Evolutionary conservation across 441 rosid genomes (phyloP), one percentile per base, ranked within the genome.

Genomic region (Oxalis stricta): DNA sequence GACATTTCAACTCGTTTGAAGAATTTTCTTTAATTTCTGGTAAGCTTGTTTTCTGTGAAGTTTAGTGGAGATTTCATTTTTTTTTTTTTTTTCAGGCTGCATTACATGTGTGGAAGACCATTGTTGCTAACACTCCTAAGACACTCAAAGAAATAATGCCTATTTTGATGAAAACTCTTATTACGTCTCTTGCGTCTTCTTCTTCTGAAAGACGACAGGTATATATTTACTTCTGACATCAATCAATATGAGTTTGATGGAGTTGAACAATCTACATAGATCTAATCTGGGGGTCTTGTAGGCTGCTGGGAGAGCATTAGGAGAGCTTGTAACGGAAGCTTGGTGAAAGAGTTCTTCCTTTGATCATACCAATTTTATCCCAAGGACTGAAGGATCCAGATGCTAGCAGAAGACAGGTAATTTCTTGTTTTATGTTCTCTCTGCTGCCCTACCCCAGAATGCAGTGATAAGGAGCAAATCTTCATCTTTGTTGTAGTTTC

Each of bases 131-230:
- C 60, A 88, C 99, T 57, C 99, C 97, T 30, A 93, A 93, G 75
- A 93, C 99, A 5, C 69, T 93, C 41, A 84, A 78, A 70, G 99
- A 93, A 70, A 93, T 93, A 53, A 88, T 88, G 95, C 96, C 96
- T 38, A 73, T 93, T 59, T 64, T 93, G 62, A 93, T 88, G 99
- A 80, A 64, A 53, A 93, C 99, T 42, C 60, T 93, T 48, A 93
- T 93, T 46, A 62, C 82, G 53, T 93, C 99, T 34, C 81, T 93
- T 44, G 97, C 99, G 33, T 93, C 88, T 45, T 66, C 91, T 18
- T 87, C 99, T 39, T 80, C 91, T 24, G 99, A 93, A 62, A 88
- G 99, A 75, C 87, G 96, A 21, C 96, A 93, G 97, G 99, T 88
- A 64, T 56, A 58, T n/a, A n/a, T n/a, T n/a, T 51, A 24, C 21